Evolutionary conservation across 2,329 filamentous ascomycete genomes (phyloP), one percentile per base, ranked within the genome.

Genomic region (Botryotinia calthae): DNA sequence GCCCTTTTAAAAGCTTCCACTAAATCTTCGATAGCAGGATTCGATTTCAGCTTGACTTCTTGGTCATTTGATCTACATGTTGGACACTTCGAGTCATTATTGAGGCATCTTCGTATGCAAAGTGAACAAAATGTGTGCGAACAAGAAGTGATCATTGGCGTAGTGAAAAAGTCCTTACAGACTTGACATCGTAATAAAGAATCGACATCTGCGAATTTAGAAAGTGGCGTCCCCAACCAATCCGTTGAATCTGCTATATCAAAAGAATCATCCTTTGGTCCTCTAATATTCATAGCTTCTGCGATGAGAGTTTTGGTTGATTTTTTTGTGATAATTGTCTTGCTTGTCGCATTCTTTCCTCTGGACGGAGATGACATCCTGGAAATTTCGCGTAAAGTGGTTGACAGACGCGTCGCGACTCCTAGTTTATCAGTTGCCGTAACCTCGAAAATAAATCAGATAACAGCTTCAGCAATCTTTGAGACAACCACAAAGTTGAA

Each of bases 101-200:
- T 91, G 0, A 99, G 86, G 74, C 93, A 94, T 75, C 95, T 88
- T 44, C 96, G 92, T 81, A 99, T 98, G 82, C 96, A 99, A 71
- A 97, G 84, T 10, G 95, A 98, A 85, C 96, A 99, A 80, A 99
- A 99, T 0, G 96, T 98, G 81, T 99, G 96, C 71, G 90, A 92
- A 84, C 96, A 99, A 1, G 93, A 93, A 0, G 96, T 99, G 75
- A 98, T 91, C 88, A 99, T 96, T 0, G 96, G 96, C 68, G 94
- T 97, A 74, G 90, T 90, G 84, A 93, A 98, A 83, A 98, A 97
- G 82, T 99, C 97, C 81, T 98, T 98, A 88, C 96, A 99, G 74
- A 99, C 93, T 82, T 98, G 93, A 83, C 96, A 99, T 78, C 96
- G 93, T 31, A 99, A 86, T 4, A 94, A 90, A 74, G 92, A 90